Evolutionary conservation across 352 stramenopile species (phyloP).

Genomic region (Phytophthora niederhauseri): DNA sequence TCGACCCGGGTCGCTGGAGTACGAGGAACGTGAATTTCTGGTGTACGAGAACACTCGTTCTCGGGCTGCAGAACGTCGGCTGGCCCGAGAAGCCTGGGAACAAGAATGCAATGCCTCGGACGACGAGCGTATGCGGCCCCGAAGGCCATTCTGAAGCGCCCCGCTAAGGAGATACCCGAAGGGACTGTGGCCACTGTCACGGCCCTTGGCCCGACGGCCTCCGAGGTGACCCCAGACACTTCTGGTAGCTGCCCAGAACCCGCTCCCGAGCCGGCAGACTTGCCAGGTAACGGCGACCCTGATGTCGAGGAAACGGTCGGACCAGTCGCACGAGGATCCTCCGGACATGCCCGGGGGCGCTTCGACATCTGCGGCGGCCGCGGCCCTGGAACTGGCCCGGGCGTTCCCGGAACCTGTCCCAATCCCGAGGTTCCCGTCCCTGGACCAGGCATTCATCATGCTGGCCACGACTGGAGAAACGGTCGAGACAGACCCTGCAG

Average conservation of each 20-base stretch:
- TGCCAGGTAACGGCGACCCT: no score
- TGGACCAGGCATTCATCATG: neutral
- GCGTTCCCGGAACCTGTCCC: neutral
- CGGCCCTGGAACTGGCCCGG: neutral
- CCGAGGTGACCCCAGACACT: neutral
- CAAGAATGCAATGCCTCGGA: neutral
- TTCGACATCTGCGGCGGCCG: neutral
- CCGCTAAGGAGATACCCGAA: neutral
- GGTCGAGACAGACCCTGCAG: neutral
- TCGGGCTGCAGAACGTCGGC: neutral
- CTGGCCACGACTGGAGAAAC: neutral
- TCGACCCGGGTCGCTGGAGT: neutral
- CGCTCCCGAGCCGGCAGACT: no score
- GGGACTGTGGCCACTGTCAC: neutral
- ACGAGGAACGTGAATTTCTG: neutral
- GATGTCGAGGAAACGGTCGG: no score
- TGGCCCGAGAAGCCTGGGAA: neutral
- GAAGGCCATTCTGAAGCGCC: neutral
- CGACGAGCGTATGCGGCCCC: neutral
- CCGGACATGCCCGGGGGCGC: neutral
- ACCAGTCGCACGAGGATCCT: neutral
- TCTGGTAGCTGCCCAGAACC: neutral
- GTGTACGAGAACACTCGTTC: conserved; percentile 2
- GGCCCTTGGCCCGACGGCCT: neutral
- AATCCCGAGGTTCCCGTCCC: neutral